Evolutionary conservation across 2,329 filamentous ascomycete species (phyloP).

Genomic region (Tolypocladium capitatum): DNA sequence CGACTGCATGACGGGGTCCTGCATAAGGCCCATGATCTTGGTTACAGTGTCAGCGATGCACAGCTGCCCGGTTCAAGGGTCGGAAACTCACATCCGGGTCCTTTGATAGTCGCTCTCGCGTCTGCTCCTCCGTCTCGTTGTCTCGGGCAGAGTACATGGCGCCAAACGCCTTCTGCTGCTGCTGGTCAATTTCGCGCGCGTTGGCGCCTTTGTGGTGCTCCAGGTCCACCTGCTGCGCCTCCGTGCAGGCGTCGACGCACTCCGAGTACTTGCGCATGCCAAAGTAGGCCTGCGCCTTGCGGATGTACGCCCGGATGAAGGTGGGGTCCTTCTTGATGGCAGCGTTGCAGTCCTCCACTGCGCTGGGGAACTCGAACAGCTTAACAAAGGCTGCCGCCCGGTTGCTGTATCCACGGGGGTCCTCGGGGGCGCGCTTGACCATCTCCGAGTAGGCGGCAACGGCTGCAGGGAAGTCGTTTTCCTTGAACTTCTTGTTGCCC

Average conservation of each 20-base stretch:
- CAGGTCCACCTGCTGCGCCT: conserved; percentile 65
- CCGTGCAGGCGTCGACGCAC: conserved; percentile 77
- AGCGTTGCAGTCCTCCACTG: conserved; percentile 80
- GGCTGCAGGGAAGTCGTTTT: conserved; percentile 85
- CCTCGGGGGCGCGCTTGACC: conserved; percentile 87
- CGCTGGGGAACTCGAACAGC: conserved; percentile 87
- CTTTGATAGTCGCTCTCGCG: conserved; percentile 74
- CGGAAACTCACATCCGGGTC: conserved; percentile 66
- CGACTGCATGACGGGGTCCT: conserved; percentile 94
- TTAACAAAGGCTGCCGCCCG: conserved; percentile 95
- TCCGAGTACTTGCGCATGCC: conserved; percentile 98
- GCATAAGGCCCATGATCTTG: conserved; percentile 76
- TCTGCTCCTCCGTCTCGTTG: conserved; percentile 93
- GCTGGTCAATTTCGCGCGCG: conserved; percentile 79
- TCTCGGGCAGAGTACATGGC: conserved; percentile 85
- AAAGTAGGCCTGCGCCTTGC: conserved; percentile 89
- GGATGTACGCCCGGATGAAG: conserved; percentile 92
- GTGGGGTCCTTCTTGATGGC: conserved; percentile 83
- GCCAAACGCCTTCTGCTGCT: conserved; percentile 82
- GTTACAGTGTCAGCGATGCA: neutral
- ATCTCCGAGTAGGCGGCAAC: conserved; percentile 93
- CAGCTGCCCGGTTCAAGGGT: neutral
- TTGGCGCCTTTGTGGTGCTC: conserved; percentile 60
- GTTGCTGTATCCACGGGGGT: conserved; percentile 93
- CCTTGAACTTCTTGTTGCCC: conserved; percentile 95